phyloP scores from a whole-genome alignment of 768 basidiomycete species.

The Gymnopilus junonius region DNA sequence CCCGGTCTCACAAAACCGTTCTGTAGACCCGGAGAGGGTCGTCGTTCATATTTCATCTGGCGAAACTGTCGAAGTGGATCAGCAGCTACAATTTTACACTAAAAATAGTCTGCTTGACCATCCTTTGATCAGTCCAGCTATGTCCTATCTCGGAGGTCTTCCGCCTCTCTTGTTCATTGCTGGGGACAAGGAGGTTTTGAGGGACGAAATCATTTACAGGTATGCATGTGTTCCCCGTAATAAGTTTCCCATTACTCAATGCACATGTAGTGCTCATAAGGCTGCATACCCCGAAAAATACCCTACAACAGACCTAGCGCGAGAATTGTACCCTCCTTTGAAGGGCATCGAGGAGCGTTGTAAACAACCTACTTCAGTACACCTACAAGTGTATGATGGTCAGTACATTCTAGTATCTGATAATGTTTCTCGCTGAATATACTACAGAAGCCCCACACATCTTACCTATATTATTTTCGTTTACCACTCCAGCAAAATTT shows the following conservation, averaged over 20 bases:
- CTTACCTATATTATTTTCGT: conserved; percentile 73
- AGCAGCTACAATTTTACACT: conserved; percentile 87
- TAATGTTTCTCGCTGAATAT: conserved; percentile 23
- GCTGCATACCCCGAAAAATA: conserved; percentile 84
- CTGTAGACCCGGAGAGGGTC: conserved; percentile 46
- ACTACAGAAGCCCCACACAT: conserved; percentile 69
- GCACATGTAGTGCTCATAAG: conserved; percentile 73
- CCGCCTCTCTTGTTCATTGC: conserved; percentile 86
- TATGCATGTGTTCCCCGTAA: conserved; percentile 38
- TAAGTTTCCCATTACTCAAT: conserved; percentile 1
- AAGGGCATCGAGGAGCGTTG: conserved; percentile 55
- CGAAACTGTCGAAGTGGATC: conserved; percentile 54
- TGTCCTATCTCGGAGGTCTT: conserved; percentile 87
- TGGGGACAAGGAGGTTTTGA: conserved; percentile 88
- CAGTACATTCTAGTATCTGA: conserved; percentile 16
- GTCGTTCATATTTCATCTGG: conserved; percentile 49
- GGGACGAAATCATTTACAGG: conserved; percentile 92
- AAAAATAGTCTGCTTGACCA: conserved; percentile 78
- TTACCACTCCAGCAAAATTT: conserved; percentile 79
- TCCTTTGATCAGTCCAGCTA: conserved; percentile 81
- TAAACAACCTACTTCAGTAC: conserved; percentile 72
- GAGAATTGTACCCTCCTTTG: conserved; percentile 59
- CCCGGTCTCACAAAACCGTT: conserved; percentile 27
- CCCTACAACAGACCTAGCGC: conserved; percentile 47
- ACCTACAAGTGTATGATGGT: conserved; percentile 94